Percentiles rank a stretch among this genome's conserved stretches.
Conservation (phyloP, 495 filamentous ascomycete genomes). For the Bacidia gigantensis region DNA sequence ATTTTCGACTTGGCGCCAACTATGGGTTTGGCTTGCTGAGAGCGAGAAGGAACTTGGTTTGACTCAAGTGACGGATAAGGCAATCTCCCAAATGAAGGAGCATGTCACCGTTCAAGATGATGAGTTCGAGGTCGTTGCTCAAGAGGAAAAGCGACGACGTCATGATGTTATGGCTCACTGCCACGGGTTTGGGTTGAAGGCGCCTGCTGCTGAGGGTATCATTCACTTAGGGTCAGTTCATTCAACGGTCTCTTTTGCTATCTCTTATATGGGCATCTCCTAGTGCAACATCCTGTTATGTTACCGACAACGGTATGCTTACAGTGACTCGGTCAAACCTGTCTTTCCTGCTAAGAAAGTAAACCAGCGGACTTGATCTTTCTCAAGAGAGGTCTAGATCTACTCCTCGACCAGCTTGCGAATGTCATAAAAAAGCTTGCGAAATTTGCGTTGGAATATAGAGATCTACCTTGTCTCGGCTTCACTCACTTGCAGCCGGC, state of each 20-base stretch:
- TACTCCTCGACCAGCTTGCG: slow-evolving; percentile 75
- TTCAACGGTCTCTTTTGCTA: slow-evolving; percentile 20
- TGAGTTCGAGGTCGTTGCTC: slow-evolving; percentile 61
- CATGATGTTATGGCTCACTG: slow-evolving; percentile 66
- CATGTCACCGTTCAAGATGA: slow-evolving; percentile 62
- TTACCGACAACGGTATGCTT: no score
- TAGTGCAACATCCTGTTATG: slow-evolving; percentile 40
- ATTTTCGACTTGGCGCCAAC: slow-evolving; percentile 11
- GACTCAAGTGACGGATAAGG: slow-evolving; percentile 51
- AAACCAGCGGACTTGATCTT: slow-evolving; percentile 89
- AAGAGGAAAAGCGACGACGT: slow-evolving; percentile 66
- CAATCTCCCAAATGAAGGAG: slow-evolving; percentile 58
- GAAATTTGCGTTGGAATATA: slow-evolving; percentile 63
- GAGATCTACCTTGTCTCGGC: slow-evolving; percentile 47
- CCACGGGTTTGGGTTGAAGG: slow-evolving; percentile 55
- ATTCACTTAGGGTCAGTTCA: slow-evolving; percentile 62
- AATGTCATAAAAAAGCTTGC: slow-evolving; percentile 70
- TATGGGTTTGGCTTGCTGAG: slow-evolving; percentile 80
- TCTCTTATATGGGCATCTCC: no score
- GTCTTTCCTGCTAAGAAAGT: slow-evolving; percentile 32
- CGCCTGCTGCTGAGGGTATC: slow-evolving; percentile 72
- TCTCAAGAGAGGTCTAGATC: slow-evolving; percentile 56
- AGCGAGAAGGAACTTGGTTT: slow-evolving; percentile 57
- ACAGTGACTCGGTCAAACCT: no score
- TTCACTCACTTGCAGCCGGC: slow-evolving; percentile 75